Conservation (phyloP, 2,329 filamentous ascomycete genomes). For the Aspergillus clavatus region DNA sequence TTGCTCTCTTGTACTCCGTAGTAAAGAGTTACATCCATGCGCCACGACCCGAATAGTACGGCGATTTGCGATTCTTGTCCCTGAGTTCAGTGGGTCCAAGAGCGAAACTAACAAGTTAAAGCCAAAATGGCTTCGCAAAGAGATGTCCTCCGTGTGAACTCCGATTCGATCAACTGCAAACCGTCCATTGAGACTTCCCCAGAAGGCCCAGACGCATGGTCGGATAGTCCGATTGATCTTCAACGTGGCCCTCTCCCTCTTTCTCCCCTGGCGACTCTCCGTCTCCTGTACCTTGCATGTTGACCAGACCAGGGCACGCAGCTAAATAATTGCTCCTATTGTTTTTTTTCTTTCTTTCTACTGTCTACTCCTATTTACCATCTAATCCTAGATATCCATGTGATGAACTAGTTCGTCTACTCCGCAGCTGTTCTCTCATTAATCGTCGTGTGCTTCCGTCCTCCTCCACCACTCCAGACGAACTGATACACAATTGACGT, state of each 20-base stretch:
- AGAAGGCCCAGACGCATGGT: constrained; percentile 11
- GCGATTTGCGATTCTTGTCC: neutral
- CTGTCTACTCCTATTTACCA: too few relatives aligned
- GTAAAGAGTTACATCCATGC: too few relatives aligned
- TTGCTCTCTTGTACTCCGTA: too few relatives aligned
- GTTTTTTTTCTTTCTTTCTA: neutral
- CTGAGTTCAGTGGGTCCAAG: neutral
- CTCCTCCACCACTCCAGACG: neutral
- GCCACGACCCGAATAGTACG: too few relatives aligned
- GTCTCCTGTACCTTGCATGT: neutral
- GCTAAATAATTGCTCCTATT: neutral
- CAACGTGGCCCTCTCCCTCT: constrained; percentile 19
- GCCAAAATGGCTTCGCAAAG: neutral
- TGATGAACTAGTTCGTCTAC: neutral
- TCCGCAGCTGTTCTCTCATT: neutral
- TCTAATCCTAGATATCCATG: neutral
- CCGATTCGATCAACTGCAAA: constrained; percentile 11
- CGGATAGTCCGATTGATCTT: constrained; percentile 12
- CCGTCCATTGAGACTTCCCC: constrained; percentile 15
- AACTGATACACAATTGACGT: neutral
- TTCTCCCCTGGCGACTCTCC: neutral
- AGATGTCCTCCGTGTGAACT: constrained; percentile 12
- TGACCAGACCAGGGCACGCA: neutral
- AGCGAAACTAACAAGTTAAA: neutral
- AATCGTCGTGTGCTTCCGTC: neutral